A percentile compares a stretch with the other conserved stretches of the same genome.
Evolutionary conservation across 2,329 filamentous ascomycete genomes (phyloP).

Genomic region (Sclerotinia borealis): DNA sequence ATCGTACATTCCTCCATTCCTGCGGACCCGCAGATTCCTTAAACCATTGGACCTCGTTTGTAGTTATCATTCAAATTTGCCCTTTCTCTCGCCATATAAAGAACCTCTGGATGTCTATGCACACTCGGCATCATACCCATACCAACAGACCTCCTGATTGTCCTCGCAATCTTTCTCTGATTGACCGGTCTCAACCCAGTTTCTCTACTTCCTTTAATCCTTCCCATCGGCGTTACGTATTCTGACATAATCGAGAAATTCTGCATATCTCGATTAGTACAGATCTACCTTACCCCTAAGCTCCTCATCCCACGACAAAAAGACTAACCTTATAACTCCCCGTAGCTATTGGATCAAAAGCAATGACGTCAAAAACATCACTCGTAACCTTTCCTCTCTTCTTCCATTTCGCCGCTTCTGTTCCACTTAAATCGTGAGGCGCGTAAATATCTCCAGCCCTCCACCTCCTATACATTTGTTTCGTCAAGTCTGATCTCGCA

Average conservation of each 20-base stretch:
- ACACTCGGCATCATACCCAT: constrained; percentile 89
- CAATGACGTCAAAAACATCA: constrained; percentile 76
- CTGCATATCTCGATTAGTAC: constrained; percentile 39
- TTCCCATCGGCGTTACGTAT: constrained; percentile 76
- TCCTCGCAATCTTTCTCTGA: constrained; percentile 89
- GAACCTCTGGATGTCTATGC: constrained; percentile 78
- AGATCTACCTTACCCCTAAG: not conserved
- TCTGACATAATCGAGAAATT: constrained; percentile 91
- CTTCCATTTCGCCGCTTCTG: constrained; percentile 79
- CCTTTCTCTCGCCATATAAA: constrained; percentile 35
- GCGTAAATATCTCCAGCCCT: constrained; percentile 78
- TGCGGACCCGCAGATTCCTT: not conserved
- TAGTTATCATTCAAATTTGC: not conserved
- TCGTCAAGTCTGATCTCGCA: constrained; percentile 44
- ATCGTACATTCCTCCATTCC: not conserved
- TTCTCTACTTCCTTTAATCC: constrained; percentile 69
- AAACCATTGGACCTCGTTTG: not conserved
- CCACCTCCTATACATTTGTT: constrained; percentile 66
- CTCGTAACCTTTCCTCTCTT: constrained; percentile 45
- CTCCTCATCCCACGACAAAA: not conserved
- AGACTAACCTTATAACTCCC: constrained; percentile 75
- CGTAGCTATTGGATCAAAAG: constrained; percentile 71
- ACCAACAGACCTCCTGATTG: constrained; percentile 80
- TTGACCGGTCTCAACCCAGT: constrained; percentile 84
- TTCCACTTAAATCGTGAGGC: constrained; percentile 74